These are phyloP conservation scores for Fusarium sp. DNA, from an alignment of 2,329 filamentous ascomycete genomes.

Conservation along the genomic window DNA sequence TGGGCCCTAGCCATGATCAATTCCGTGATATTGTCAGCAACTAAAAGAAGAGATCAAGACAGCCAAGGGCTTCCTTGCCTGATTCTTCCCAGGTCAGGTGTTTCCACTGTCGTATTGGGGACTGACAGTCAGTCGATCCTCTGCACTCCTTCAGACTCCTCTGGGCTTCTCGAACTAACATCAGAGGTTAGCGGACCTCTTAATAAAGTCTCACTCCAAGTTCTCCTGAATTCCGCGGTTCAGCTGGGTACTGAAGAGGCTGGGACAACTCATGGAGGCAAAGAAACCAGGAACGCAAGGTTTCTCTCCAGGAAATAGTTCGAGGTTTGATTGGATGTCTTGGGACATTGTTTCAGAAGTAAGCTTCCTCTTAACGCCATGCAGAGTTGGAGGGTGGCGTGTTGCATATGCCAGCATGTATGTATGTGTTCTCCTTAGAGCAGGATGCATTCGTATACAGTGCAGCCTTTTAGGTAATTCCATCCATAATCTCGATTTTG, in stretches of 20 bases:
- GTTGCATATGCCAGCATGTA: background rate
- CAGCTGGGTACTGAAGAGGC: background rate
- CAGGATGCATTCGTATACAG: background rate
- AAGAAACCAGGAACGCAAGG: background rate
- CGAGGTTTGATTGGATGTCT: background rate
- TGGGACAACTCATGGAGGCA: background rate
- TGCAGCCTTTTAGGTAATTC: background rate
- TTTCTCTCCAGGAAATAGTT: slow-evolving; percentile 2
- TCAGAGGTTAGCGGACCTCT: background rate
- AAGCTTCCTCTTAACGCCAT: background rate
- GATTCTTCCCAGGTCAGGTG: background rate
- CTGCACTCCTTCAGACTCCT: background rate
- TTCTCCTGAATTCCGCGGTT: background rate
- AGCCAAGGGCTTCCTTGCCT: slow-evolving; percentile 3
- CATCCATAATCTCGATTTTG: background rate
- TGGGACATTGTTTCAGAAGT: slow-evolving; percentile 10
- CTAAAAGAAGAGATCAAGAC: background rate
- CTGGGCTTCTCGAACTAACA: slow-evolving; percentile 6
- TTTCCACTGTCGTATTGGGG: slow-evolving; percentile 19
- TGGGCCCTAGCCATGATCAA: background rate
- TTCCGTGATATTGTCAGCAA: background rate
- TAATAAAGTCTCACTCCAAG: background rate
- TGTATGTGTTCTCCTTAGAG: background rate
- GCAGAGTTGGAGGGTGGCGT: background rate
- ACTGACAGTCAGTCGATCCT: slow-evolving; percentile 28